Evolutionary conservation across 257 asterid genomes (phyloP).

Genomic region (Mitragyna speciosa): DNA sequence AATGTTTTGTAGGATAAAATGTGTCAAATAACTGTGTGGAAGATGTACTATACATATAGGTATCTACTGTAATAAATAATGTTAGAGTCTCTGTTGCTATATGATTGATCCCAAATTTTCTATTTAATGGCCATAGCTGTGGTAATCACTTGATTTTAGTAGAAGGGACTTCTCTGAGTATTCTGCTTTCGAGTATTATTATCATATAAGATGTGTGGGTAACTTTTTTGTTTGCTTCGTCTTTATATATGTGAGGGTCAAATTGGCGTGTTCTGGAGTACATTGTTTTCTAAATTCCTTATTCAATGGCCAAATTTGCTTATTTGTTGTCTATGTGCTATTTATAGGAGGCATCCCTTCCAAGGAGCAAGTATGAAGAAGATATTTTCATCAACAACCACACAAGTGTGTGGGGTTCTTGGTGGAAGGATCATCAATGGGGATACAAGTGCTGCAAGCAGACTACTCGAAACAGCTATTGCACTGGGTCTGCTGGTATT

Average conservation of each 20-base stretch:
- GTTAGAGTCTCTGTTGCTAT: not conserved
- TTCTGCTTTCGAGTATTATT: not conserved
- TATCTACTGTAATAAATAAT: not conserved
- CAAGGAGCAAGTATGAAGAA: slow-evolving; percentile 91
- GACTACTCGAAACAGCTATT: slow-evolving; percentile 80
- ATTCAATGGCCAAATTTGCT: slow-evolving; percentile 1
- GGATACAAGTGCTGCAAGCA: slow-evolving; percentile 94
- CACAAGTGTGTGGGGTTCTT: slow-evolving; percentile 89
- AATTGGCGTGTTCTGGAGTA: not conserved
- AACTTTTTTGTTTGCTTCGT: not conserved
- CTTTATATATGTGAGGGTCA: not conserved
- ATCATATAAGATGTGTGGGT: not conserved
- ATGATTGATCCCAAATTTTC: not conserved
- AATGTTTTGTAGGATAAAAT: not conserved
- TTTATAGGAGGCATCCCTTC: slow-evolving; percentile 70
- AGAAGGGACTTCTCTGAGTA: not conserved
- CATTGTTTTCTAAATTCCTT: not conserved
- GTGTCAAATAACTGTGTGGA: not conserved
- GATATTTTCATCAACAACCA: slow-evolving; percentile 76
- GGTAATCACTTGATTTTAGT: not conserved
- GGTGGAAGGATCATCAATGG: slow-evolving; percentile 99
- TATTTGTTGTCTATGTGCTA: slow-evolving; percentile 16
- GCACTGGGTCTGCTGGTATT: slow-evolving; percentile 92
- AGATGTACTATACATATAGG: not conserved
- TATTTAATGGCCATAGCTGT: not conserved